phyloP scores from a whole-genome alignment of 2,329 filamentous ascomycete genomes.

The Alternaria sp. region DNA sequence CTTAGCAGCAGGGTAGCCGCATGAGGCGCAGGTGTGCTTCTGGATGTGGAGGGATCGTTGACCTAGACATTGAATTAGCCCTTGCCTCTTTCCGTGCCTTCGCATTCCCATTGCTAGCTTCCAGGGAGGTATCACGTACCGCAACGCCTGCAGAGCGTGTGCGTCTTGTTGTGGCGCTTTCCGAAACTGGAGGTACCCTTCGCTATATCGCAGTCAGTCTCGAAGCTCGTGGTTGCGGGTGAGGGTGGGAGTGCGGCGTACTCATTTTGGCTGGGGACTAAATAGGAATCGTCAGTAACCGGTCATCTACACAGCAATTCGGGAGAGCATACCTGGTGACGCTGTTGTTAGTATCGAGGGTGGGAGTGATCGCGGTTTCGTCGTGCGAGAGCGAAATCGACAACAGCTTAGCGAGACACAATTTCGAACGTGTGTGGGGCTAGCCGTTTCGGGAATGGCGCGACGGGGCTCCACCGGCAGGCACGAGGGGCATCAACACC shows the following conservation, averaged over 20 bases:
- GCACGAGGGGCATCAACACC: neutral
- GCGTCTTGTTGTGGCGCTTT: conserved; percentile 96
- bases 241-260: conserved; percentile 51
- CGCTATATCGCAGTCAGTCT: conserved; percentile 62
- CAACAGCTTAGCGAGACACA: conserved; percentile 11
- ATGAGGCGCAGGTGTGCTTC: conserved; percentile 96
- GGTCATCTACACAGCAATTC: neutral
- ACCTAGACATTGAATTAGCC: conserved; percentile 61
- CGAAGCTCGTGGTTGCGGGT: conserved; percentile 32
- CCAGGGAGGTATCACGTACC: conserved; percentile 67
- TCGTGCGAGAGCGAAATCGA: conserved; percentile 9
- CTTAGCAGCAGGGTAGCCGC: conserved; percentile 98
- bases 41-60: conserved; percentile 98
- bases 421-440: conserved; percentile 16
- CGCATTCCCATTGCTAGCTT: conserved; percentile 11
- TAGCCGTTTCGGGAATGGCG: conserved; percentile 13
- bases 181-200: conserved; percentile 76
- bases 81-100: conserved; percentile 31
- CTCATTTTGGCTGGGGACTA: conserved; percentile 64
- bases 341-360: conserved; percentile 46
- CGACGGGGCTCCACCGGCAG: neutral
- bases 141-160: conserved; percentile 98
- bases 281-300: conserved; percentile 27
- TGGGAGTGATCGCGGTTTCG: conserved; percentile 29
- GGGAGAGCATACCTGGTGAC: conserved; percentile 41